phyloP scores from a whole-genome alignment of 176 grass and related monocot species.

The Chloris gayana region DNA sequence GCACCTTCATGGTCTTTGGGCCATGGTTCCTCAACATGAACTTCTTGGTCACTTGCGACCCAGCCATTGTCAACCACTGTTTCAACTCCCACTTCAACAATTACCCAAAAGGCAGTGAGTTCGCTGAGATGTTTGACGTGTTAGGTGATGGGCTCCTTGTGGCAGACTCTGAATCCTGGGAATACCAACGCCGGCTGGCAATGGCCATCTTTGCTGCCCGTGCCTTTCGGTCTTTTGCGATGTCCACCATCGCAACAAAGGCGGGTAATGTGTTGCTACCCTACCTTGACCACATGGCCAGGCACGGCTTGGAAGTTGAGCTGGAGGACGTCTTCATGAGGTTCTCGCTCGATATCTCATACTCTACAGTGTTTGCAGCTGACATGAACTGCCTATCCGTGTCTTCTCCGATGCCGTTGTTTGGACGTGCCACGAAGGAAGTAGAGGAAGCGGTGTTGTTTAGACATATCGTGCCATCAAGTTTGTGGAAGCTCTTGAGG shows the following conservation, averaged over 20 bases:
- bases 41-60: constrained; percentile 59
- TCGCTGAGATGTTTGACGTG: constrained; percentile 69
- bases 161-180: constrained; percentile 63
- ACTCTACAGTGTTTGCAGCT: constrained; percentile 56
- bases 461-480: constrained; percentile 51
- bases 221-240: constrained; percentile 49
- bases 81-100: constrained; percentile 55
- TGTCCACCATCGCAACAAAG: constrained; percentile 45
- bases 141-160: constrained; percentile 58
- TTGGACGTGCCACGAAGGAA: constrained; percentile 57
- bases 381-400: constrained; percentile 54
- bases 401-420: constrained; percentile 37
- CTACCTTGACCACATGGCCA: constrained; percentile 55
- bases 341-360: constrained; percentile 57
- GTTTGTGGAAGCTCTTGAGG: constrained; percentile 59
- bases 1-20: constrained; percentile 49
- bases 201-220: constrained; percentile 45
- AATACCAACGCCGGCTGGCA: constrained; percentile 52
- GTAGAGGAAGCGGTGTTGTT: constrained; percentile 60
- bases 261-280: constrained; percentile 45
- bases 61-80: constrained; percentile 63
- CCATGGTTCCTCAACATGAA: constrained; percentile 60
- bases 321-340: constrained; percentile 63
- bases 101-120: constrained; percentile 62
- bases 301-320: constrained; percentile 30